Percentiles rank a stretch among this genome's conserved stretches.
phyloP scores from a whole-genome alignment of 2,329 filamentous ascomycete genomes.

The Plectosphaerella plurivora region DNA sequence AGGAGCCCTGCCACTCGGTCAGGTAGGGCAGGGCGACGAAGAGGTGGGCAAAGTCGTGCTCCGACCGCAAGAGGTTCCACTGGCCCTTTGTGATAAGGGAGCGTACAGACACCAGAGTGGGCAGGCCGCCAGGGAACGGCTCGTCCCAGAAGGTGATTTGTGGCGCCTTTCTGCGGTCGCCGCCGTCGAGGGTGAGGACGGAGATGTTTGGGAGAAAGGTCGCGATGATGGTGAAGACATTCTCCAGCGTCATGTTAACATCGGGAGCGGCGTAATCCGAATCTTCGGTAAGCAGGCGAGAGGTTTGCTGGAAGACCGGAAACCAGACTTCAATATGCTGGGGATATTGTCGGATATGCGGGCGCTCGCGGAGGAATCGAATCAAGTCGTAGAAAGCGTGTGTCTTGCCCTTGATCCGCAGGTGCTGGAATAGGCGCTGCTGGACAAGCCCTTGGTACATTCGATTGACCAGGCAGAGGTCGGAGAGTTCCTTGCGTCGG shows the following conservation, averaged over 20 bases:
- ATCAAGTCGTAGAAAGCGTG: conserved; percentile 57
- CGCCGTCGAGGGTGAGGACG: conserved; percentile 71
- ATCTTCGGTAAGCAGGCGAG: background rate
- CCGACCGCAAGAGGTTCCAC: conserved; percentile 68
- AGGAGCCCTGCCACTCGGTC: conserved; percentile 57
- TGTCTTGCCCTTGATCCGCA: conserved; percentile 69
- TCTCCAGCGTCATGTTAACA: conserved; percentile 66
- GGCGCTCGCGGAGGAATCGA: conserved; percentile 53
- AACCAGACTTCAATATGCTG: conserved; percentile 76
- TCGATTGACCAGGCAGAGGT: conserved; percentile 57
- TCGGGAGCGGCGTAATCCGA: background rate
- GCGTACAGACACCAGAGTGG: conserved; percentile 50
- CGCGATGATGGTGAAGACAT: conserved; percentile 62
- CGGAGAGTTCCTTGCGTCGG: conserved; percentile 61
- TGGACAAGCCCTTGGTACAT: conserved; percentile 67
- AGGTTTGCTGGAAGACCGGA: conserved; percentile 52
- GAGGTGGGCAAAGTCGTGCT: conserved; percentile 59
- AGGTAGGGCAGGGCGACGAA: conserved; percentile 61
- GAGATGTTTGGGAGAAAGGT: conserved; percentile 55
- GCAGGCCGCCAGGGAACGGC: conserved; percentile 27
- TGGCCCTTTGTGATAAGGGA: conserved; percentile 71
- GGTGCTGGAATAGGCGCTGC: conserved; percentile 67
- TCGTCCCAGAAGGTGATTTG: conserved; percentile 41
- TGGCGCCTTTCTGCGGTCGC: conserved; percentile 70
- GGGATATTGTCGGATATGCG: conserved; percentile 59